phyloP scores from a whole-genome alignment of 2,329 filamentous ascomycete genomes.

The Trichoderma endophyticum region DNA sequence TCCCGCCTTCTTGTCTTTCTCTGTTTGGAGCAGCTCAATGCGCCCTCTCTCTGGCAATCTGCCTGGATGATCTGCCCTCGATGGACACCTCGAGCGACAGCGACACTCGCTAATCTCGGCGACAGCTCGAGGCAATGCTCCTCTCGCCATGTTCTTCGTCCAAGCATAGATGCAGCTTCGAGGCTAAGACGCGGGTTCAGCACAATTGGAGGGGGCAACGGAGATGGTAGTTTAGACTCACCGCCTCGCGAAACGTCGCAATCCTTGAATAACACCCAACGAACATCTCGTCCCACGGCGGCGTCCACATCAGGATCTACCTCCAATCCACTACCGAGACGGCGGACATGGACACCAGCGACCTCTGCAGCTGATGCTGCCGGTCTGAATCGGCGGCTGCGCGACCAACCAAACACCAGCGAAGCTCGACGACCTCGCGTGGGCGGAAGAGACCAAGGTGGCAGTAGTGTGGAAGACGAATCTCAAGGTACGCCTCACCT shows the following conservation, averaged over 20 bases:
- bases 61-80: constrained; percentile 31
- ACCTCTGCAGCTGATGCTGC: background rate
- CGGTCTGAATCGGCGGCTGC: background rate
- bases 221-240: background rate
- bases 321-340: background rate
- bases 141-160: background rate
- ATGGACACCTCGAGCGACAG: constrained; percentile 28
- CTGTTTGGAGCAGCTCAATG: constrained; percentile 5
- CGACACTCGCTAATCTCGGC: constrained; percentile 20
- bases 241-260: background rate
- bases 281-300: background rate
- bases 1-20: background rate
- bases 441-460: background rate
- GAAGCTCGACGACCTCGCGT: background rate
- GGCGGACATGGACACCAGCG: background rate
- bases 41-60: background rate
- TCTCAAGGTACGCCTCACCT: background rate
- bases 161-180: background rate
- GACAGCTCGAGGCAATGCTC: constrained; percentile 2
- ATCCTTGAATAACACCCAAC: background rate
- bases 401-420: background rate
- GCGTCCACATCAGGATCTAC: background rate
- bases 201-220: background rate
- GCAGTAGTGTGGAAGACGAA: background rate
- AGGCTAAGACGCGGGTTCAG: background rate